Evolutionary conservation across 495 filamentous ascomycete genomes (phyloP).

Genomic region (Venustampulla echinocandica): DNA sequence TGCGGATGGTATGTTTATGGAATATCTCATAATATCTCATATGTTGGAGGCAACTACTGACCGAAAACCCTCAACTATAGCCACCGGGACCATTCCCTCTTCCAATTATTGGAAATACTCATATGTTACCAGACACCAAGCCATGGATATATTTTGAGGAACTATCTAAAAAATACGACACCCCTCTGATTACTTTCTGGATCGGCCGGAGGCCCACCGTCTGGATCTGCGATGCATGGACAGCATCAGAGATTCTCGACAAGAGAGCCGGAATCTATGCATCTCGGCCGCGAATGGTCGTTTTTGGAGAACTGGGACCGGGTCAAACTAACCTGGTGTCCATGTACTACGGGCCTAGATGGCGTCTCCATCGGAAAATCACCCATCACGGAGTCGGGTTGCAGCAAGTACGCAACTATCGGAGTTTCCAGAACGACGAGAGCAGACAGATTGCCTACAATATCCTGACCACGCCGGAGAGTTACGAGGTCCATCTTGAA

Average conservation of each 20-base stretch:
- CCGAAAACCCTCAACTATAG: constrained; percentile 26
- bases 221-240: constrained; percentile 59
- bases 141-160: constrained; percentile 58
- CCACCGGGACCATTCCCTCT: constrained; percentile 47
- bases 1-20: constrained; percentile 27
- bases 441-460: constrained; percentile 44
- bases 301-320: constrained; percentile 51
- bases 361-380: constrained; percentile 53
- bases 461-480: constrained; percentile 35
- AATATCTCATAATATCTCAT: background rate
- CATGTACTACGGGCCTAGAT: constrained; percentile 52
- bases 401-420: constrained; percentile 51
- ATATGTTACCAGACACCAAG: constrained; percentile 48
- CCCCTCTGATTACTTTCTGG: constrained; percentile 54
- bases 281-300: constrained; percentile 44
- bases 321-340: constrained; percentile 51
- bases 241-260: constrained; percentile 46
- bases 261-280: constrained; percentile 48
- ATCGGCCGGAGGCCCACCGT: constrained; percentile 54
- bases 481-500: constrained; percentile 55
- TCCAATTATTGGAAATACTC: constrained; percentile 49
- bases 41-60: background rate
- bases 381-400: constrained; percentile 52
- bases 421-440: constrained; percentile 52
- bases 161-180: constrained; percentile 43